Percentiles rank a stretch among this genome's conserved stretches.
These are phyloP conservation scores for Auricularia sp. DNA, from an alignment of 768 basidiomycete genomes.

Conservation along the genomic window DNA sequence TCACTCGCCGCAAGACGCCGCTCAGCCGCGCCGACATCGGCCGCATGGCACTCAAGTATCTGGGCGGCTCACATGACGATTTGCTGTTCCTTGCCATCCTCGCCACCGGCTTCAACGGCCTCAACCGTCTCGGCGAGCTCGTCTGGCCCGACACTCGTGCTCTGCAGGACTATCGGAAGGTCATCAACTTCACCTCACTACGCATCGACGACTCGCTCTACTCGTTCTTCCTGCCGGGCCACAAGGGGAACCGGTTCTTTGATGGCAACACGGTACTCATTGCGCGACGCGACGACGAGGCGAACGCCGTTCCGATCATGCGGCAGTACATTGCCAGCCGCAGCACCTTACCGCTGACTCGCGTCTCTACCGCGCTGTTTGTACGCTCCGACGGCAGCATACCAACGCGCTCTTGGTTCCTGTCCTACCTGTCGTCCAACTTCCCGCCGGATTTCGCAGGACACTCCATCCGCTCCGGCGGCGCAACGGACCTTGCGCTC, in stretches of 20 bases:
- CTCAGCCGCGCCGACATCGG: constrained; percentile 12
- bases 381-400: constrained; percentile 5
- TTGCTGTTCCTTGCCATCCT: constrained; percentile 19
- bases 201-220: not conserved
- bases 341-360: not conserved
- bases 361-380: constrained; percentile 3
- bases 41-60: constrained; percentile 13
- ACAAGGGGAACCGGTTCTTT: constrained; percentile 14
- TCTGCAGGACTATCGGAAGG: constrained; percentile 8
- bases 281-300: not conserved
- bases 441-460: constrained; percentile 31
- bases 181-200: constrained; percentile 6
- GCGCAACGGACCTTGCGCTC: constrained; percentile 12
- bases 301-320: not conserved
- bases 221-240: constrained; percentile 9
- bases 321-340: constrained; percentile 1
- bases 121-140: constrained; percentile 22
- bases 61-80: constrained; percentile 17
- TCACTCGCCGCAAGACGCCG: constrained; percentile 19
- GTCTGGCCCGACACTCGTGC: constrained; percentile 10
- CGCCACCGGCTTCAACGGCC: constrained; percentile 14
- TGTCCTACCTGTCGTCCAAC: not conserved
- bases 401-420: constrained; percentile 7
- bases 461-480: constrained; percentile 14
- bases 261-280: constrained; percentile 13